Percentiles rank a stretch among this genome's conserved stretches.
These are phyloP conservation scores for Boletellus ananas DNA, from an alignment of 768 basidiomycete genomes.

Conservation along the genomic window DNA sequence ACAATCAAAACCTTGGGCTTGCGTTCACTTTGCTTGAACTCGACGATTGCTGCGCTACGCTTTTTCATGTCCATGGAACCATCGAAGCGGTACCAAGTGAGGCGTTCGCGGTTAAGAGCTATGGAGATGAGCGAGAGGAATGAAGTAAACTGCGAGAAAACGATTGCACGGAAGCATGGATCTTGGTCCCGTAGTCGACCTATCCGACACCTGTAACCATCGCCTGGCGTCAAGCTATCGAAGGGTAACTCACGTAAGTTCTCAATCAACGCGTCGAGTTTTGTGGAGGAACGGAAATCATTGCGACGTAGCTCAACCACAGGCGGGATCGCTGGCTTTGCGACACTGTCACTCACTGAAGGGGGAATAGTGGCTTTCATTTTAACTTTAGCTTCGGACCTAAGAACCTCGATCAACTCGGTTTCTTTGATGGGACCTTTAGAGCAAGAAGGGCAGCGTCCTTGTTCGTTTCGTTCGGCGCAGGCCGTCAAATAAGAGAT, in stretches of 20 bases:
- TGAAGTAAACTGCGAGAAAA: conserved; percentile 88
- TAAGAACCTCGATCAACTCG: conserved; percentile 62
- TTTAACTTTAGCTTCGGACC: conserved; percentile 20
- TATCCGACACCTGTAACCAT: conserved; percentile 23
- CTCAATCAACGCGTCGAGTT: conserved; percentile 77
- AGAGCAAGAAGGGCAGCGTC: conserved; percentile 77
- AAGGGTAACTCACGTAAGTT: conserved; percentile 54
- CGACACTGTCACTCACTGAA: conserved; percentile 13
- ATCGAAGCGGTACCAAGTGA: conserved; percentile 80
- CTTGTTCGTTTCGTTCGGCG: conserved; percentile 64
- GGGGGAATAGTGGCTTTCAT: background rate
- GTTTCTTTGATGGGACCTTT: conserved; percentile 62
- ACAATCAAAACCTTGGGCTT: conserved; percentile 75
- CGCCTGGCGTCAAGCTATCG: background rate
- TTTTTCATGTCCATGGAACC: conserved; percentile 89
- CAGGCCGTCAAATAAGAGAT: conserved; percentile 65
- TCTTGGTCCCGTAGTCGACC: conserved; percentile 66
- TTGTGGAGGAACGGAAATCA: conserved; percentile 87
- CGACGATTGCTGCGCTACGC: conserved; percentile 67
- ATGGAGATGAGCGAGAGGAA: conserved; percentile 81
- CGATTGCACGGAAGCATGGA: conserved; percentile 75
- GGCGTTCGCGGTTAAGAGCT: conserved; percentile 62
- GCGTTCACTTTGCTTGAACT: conserved; percentile 67
- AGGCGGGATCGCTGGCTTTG: conserved; percentile 30
- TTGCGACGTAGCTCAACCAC: conserved; percentile 66